These are phyloP conservation scores for Thelephora ganbajun DNA, from an alignment of 768 basidiomycete species.

Conservation along the genomic window DNA sequence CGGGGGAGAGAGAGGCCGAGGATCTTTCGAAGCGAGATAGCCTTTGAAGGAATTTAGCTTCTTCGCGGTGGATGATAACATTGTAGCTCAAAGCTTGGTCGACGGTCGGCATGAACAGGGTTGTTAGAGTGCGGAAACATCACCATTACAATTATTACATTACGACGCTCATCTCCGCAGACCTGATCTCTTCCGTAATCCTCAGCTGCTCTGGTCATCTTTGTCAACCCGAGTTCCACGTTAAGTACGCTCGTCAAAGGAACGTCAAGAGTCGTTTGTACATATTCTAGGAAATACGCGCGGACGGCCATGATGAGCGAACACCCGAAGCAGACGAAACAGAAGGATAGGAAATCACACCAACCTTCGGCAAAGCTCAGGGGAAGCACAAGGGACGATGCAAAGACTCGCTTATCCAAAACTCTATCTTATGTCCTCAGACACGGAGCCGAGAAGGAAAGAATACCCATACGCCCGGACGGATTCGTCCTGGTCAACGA, in stretches of 20 bases:
- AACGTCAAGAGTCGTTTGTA: no score
- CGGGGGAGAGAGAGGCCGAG: neutral
- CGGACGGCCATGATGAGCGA: no score
- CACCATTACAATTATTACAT: no score
- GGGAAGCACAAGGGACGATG: constrained; percentile 44
- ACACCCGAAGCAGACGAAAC: no score
- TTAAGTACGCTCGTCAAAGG: no score
- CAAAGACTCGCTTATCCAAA: constrained; percentile 65
- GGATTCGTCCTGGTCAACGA: constrained; percentile 77
- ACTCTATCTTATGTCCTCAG: constrained; percentile 85
- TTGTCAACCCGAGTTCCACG: no score
- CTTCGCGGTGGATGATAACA: neutral
- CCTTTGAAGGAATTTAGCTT: neutral
- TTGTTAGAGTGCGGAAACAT: no score
- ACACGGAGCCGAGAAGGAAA: constrained; percentile 72
- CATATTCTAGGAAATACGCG: no score
- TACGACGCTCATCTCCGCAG: no score
- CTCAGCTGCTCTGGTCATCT: no score
- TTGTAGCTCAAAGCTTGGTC: neutral
- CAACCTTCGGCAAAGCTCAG: constrained; percentile 29
- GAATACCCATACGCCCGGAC: constrained; percentile 63
- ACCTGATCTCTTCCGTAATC: no score
- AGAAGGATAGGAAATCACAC: neutral
- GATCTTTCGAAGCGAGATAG: neutral
- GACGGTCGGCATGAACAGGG: no score